phyloP scores from a whole-genome alignment of 1,284 basidiomycete genomes.

The Earliella scabrosa region DNA sequence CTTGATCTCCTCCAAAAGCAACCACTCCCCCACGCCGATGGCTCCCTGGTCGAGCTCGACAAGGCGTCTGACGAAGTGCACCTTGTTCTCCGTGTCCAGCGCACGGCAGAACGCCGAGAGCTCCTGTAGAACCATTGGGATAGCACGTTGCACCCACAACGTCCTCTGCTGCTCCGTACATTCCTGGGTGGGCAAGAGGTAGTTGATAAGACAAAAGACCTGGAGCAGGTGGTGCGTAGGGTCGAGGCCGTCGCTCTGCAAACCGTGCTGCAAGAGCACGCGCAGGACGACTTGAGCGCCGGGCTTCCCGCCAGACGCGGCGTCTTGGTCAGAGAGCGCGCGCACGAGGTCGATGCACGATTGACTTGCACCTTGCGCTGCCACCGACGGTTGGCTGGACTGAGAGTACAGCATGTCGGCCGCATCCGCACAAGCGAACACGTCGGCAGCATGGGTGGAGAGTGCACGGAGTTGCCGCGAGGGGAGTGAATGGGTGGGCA shows the following conservation, averaged over 20 bases:
- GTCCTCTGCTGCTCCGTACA: conserved; percentile 33
- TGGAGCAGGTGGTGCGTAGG: conserved; percentile 60
- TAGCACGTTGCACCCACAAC: conserved; percentile 56
- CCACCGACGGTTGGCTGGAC: conserved; percentile 41
- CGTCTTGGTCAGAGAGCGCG: conserved; percentile 41
- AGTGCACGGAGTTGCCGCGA: conserved; percentile 51
- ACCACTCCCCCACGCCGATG: conserved; percentile 71
- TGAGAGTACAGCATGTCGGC: conserved; percentile 48
- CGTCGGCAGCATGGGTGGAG: conserved; percentile 48
- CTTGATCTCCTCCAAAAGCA: conserved; percentile 64
- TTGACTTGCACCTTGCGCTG: conserved; percentile 49
- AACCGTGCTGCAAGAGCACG: conserved; percentile 54
- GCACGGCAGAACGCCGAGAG: conserved; percentile 57
- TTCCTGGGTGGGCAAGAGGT: conserved; percentile 52
- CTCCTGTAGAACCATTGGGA: conserved; percentile 60
- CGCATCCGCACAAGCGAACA: conserved; percentile 59
- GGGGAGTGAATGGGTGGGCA: conserved; percentile 51
- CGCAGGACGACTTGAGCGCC: conserved; percentile 54
- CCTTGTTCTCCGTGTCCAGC: conserved; percentile 58
- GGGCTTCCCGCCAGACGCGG: conserved; percentile 38
- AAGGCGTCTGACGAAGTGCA: conserved; percentile 58
- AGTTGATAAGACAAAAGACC: conserved; percentile 58
- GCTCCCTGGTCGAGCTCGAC: conserved; percentile 59
- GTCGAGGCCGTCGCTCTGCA: conserved; percentile 46
- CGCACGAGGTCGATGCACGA: conserved; percentile 55